Conservation (phyloP, 331 rosid genomes). For the Dryas integrifolia region DNA sequence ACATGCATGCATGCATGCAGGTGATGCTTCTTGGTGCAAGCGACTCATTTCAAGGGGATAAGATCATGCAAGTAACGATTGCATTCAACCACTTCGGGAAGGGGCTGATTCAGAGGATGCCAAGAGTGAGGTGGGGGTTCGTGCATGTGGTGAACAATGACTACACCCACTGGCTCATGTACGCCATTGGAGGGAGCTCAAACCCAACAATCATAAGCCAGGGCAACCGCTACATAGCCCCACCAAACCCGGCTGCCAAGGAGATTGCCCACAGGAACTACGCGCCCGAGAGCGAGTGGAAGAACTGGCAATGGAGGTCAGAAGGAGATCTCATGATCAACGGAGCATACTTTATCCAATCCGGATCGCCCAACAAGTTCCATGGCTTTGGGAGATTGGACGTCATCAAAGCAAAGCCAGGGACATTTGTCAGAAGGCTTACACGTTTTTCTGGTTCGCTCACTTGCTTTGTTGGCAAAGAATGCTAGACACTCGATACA, state of each 20-base stretch:
- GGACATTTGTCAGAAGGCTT: conserved; percentile 49
- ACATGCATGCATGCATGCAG: conserved; percentile 33
- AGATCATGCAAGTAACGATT: conserved; percentile 77
- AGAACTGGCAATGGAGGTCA: conserved; percentile 70
- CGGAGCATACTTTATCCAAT: conserved; percentile 59
- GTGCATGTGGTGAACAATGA: conserved; percentile 86
- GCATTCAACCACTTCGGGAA: conserved; percentile 93
- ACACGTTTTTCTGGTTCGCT: conserved; percentile 64
- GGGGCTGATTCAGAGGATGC: conserved; percentile 89
- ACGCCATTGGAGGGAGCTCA: conserved; percentile 87
- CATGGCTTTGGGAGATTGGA: conserved; percentile 18
- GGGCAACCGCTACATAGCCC: conserved; percentile 86
- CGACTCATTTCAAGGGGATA: conserved; percentile 29
- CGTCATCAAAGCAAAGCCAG: conserved; percentile 57
- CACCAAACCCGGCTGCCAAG: conserved; percentile 46
- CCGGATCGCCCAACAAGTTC: conserved; percentile 37
- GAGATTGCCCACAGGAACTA: conserved; percentile 39
- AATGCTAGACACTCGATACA: conserved; percentile 34
- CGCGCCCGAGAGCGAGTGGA: conserved; percentile 34
- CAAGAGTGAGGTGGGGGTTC: conserved; percentile 77
- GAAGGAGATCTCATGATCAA: conserved; percentile 65
- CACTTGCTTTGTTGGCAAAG: conserved; percentile 34
- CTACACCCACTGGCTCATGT: conserved; percentile 92
- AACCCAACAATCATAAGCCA: conserved; percentile 83
- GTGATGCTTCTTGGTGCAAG: conserved; percentile 52